Conservation (phyloP, 2,329 filamentous ascomycete species). For the Corynespora cassiicola region DNA sequence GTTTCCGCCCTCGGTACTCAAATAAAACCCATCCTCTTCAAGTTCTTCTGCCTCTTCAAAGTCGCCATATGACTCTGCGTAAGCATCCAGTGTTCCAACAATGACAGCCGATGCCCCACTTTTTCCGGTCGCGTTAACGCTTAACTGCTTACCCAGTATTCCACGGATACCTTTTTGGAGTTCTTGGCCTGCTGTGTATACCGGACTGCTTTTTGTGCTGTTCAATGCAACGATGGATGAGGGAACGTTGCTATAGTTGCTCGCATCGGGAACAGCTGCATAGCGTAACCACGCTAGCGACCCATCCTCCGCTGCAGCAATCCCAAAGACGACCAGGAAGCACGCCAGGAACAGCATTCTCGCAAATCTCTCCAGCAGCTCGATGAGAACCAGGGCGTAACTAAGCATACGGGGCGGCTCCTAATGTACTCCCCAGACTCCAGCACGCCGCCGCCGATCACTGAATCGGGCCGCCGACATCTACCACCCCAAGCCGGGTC, state of each 20-base stretch:
- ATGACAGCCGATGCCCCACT: conserved; percentile 47
- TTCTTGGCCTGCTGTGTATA: conserved; percentile 66
- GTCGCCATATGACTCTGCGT: conserved; percentile 44
- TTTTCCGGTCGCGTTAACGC: conserved; percentile 34
- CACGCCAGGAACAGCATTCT: not conserved
- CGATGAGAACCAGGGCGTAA: too few relatives aligned
- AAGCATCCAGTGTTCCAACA: conserved; percentile 58
- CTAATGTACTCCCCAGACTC: too few relatives aligned
- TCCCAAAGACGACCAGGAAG: conserved; percentile 6
- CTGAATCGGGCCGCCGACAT: too few relatives aligned
- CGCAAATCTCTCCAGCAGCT: not conserved
- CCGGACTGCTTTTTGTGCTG: conserved; percentile 59
- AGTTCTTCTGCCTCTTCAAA: conserved; percentile 49
- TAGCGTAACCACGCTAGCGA: conserved; percentile 70
- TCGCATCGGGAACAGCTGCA: conserved; percentile 56
- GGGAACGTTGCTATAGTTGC: conserved; percentile 53
- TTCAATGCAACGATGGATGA: conserved; percentile 62
- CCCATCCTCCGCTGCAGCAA: conserved; percentile 64
- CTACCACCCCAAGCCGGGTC: too few relatives aligned
- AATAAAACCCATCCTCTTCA: conserved; percentile 66
- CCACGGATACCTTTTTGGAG: conserved; percentile 63
- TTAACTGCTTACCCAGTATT: conserved; percentile 61
- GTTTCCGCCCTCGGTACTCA: conserved; percentile 54
- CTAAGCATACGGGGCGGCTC: too few relatives aligned
- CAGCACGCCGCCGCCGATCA: too few relatives aligned